Base-by-base conservation (phyloP, 805 yeast genomes). In the Cyberlindnera subsufficiens region DNA sequence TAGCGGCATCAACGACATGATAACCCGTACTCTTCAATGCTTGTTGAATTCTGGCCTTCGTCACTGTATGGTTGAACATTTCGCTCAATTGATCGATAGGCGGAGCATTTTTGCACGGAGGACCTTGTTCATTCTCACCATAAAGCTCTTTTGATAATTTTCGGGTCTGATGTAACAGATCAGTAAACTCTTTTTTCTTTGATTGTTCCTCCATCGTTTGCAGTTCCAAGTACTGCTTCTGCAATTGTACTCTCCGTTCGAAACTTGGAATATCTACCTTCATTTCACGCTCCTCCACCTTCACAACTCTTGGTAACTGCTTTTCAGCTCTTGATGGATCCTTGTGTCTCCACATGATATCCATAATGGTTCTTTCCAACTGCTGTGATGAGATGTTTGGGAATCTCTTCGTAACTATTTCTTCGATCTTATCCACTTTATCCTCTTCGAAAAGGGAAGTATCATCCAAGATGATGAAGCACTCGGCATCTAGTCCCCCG, bases 271-370 rank as follows among this genome's bases (percentile, higher is more conserved):
- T 51, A 29, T 58, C 56, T 13, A 54, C 33, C 8, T 45, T 39
- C 5, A 49, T 33, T 29, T 46, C 44, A 8, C 48, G 38, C 0
- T 52, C 50, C 13, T 51, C 50, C 3, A 55, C 50, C 14, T 42
- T 50, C 1, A 61, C 52, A 2, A 62, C 54, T 20, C 51, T 48
- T 1, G 56, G 47, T 6, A 41, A 37, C 9, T 35, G 45, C 11
- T 37, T 42, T 29, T 33, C 17, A 1, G 46, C 34, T 16, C 49
- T 53, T 6, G 57, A 48, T 2, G 63, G 62, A 18, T 65, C 69
- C 32, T 65, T 59, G 42, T 69, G 73, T 25, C 54, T 60, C 71
- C 72, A 66, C 43, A 69, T 45, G 10, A 69, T 62, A 40, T 66
- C 72, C 52, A 69, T 54, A 14, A 67, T 66, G 15, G 64, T 49